Conservation (phyloP, 768 basidiomycete genomes). For the Polyporus arcularius region DNA sequence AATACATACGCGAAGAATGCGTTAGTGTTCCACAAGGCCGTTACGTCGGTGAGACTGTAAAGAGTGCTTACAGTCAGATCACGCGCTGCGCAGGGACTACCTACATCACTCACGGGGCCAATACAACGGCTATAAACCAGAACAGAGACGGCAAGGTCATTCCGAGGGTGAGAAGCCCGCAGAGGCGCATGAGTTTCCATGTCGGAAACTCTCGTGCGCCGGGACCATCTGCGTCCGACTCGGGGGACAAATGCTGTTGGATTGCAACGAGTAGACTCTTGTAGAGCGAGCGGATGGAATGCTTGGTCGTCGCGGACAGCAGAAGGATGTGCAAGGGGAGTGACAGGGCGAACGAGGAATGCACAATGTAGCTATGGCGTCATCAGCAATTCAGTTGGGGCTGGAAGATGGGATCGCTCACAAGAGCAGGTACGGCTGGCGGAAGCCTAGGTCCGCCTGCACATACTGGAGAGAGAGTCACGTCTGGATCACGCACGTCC, state of each 20-base stretch:
- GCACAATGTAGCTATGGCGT: conserved; percentile 73
- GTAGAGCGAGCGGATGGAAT: conserved; percentile 51
- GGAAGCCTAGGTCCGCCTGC: conserved; percentile 72
- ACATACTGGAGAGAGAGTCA: conserved; percentile 56
- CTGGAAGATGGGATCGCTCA: conserved; percentile 36
- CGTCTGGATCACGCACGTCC: neutral
- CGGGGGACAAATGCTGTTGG: conserved; percentile 32
- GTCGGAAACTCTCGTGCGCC: conserved; percentile 26
- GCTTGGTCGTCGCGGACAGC: conserved; percentile 51
- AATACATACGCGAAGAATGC: conserved; percentile 92
- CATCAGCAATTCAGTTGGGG: neutral
- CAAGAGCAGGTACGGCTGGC: conserved; percentile 91
- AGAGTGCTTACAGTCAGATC: neutral
- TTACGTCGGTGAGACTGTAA: conserved; percentile 77
- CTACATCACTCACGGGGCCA: conserved; percentile 62
- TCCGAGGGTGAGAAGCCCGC: conserved; percentile 48
- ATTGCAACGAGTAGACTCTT: conserved; percentile 53
- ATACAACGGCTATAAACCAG: conserved; percentile 73
- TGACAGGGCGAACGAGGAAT: conserved; percentile 75
- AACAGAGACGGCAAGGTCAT: conserved; percentile 66
- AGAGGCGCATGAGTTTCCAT: conserved; percentile 36
- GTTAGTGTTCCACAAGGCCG: conserved; percentile 81
- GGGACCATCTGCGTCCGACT: neutral
- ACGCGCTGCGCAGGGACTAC: neutral
- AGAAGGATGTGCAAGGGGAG: conserved; percentile 82